These are phyloP conservation scores for Lepraria neglecta DNA, from an alignment of 495 filamentous ascomycete species.

Conservation along the genomic window DNA sequence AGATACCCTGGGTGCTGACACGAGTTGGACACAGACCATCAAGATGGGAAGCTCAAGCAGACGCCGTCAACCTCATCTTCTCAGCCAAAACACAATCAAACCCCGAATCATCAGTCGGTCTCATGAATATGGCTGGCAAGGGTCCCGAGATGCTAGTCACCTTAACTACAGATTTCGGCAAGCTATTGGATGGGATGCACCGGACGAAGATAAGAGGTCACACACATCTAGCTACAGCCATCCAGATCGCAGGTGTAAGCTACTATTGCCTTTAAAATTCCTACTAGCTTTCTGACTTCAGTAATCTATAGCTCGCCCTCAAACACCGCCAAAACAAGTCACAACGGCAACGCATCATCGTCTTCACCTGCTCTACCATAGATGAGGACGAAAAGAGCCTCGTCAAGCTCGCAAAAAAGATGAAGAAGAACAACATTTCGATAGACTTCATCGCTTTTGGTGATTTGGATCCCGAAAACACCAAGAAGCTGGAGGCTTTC, in stretches of 20 bases:
- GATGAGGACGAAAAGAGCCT: conserved; percentile 81
- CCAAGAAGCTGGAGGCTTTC: conserved; percentile 87
- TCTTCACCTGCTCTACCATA: conserved; percentile 90
- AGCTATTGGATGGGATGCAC: conserved; percentile 88
- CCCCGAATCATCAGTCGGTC: conserved; percentile 89
- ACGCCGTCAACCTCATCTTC: conserved; percentile 92
- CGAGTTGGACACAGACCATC: conserved; percentile 55
- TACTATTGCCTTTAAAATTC: background rate
- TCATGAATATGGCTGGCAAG: conserved; percentile 98
- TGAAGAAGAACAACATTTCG: conserved; percentile 92
- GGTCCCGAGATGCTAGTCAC: conserved; percentile 95
- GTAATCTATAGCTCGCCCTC: conserved; percentile 67
- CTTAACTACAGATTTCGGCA: conserved; percentile 88
- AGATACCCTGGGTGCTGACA: background rate
- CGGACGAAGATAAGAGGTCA: conserved; percentile 87
- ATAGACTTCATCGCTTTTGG: conserved; percentile 94
- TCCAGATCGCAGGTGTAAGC: conserved; percentile 89
- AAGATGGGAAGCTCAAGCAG: conserved; percentile 89
- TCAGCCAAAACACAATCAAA: conserved; percentile 88
- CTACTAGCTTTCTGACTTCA: conserved; percentile 8
- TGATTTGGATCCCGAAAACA: conserved; percentile 82
- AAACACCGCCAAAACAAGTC: conserved; percentile 98
- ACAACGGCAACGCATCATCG: conserved; percentile 89
- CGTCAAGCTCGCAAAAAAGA: conserved; percentile 86
- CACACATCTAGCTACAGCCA: conserved; percentile 80